Base-by-base conservation (phyloP, 352 stramenopile species). In the Globisporangium carolinianum region DNA sequence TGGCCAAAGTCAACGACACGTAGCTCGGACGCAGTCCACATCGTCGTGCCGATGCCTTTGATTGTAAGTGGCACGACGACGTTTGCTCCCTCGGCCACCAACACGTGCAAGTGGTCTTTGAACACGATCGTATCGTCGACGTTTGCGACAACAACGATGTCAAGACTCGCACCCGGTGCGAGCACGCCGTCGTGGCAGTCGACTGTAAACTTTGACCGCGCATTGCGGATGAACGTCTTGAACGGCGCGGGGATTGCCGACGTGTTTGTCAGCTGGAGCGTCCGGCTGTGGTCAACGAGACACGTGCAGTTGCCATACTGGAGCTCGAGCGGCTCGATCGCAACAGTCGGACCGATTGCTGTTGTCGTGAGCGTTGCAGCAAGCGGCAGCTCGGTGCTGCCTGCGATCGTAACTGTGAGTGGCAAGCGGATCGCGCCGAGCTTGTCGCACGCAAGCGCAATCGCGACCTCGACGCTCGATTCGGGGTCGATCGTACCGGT, bases 81-180 rank as follows among this genome's bases (percentile, higher is more conserved):
- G 39, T 89, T 97, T 3, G 97, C 91, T 10, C 94, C 94, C 51
- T 98, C 89, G 0, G 76, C 72, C 18, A 98, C 79, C 51, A 98
- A 70, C 51, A 98, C 87, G 62, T 98, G 87, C 1, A 98, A 73
- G 58, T 98, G 87, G 60, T 98, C 95, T 56, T 93, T 94, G 66
- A 97, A 93, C 11, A 89, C 48, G 6, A 90, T 74, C 15, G 91
- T 97, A 60, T 98, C 95, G 68, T 98, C 94, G n/a, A 97, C 59
- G 47, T 96, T 96, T 0, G 94, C 95, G 10, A 87, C 86, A 4
- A 98, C 63, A 1, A 75, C 68, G 18, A 97, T 64, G 38, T 80
- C 73, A 0, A 90, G 35, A 15, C 65, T 80, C 60, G 97, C 88
- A 6, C 78, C 74, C 18, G 95, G 89, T 36, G 78, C 63, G 1